Evolutionary conservation across 192 early-diverging fungal species (phyloP), one percentile per base, ranked within the genome.

Genomic region (Linnemannia elongata): DNA sequence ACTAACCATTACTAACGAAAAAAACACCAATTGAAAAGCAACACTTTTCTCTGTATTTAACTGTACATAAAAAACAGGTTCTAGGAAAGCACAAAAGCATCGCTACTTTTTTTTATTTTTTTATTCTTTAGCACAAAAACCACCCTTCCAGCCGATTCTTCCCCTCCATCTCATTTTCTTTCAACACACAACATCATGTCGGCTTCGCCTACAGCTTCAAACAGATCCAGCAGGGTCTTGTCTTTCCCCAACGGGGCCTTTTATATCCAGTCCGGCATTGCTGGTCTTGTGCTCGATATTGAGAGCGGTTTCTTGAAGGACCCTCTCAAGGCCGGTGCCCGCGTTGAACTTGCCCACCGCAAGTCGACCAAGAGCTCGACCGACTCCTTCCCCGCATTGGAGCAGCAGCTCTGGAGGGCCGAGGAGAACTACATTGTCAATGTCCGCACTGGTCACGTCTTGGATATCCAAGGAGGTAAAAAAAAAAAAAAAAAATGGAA

Each of bases 371-470:
- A 87, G 76, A 76, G 45, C 75, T 78, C 70, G 71, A 42, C 80
- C 15, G 85, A 87, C 10, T 73, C 76, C 18, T 41, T 74, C 38
- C 74, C 79, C 42, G 39, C 57, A 30, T 68, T 77, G 79, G 85
- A 87, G 66, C 80, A 81, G 72, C 87, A 88, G 87, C 87, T 83
- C 52, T 88, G 87, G 87, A 79, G 77, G 33, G 49, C 47, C 17
- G 87, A 88, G 63, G 87, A 82, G 42, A 76, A 79, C 39, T 88
- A 88, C 63, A 77, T 88, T 33, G 76, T 88, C 72, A 88, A 88
- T 74, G 76, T 77, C 57, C 77, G 82, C n/a, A 88, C 82, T 68
- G 82, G 82, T 38, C 75, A 83, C 27, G 81, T 82, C 78, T 74
- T 88, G 74, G 87, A 88, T 76, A 77, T 83, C 63, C 79, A 82